Percentiles rank a stretch among this genome's conserved stretches.
Conservation (phyloP, 768 basidiomycete genomes). For the Mrakia gelida region DNA sequence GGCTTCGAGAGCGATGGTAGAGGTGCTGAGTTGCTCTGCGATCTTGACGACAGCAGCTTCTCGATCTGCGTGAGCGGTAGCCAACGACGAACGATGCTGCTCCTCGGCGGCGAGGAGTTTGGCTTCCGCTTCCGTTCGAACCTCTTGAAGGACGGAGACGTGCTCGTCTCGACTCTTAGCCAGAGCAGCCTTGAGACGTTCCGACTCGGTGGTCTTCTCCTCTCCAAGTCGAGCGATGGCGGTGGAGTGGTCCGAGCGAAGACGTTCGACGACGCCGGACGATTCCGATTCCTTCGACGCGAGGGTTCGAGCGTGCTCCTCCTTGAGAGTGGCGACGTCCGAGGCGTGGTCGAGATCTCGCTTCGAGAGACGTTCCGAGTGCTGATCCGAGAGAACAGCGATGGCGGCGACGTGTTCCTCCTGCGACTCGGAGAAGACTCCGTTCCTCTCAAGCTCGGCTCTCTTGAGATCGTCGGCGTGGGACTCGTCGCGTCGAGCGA, state of each 20-base stretch:
- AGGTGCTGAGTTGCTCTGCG: constrained; percentile 33
- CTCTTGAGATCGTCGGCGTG: constrained; percentile 69
- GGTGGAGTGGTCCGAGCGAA: constrained; percentile 19
- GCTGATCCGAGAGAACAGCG: constrained; percentile 63
- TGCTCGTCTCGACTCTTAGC: constrained; percentile 27
- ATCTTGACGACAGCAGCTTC: constrained; percentile 53
- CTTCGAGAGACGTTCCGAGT: constrained; percentile 17
- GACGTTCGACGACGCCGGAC: constrained; percentile 42
- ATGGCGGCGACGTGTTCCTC: constrained; percentile 61
- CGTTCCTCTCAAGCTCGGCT: constrained; percentile 69
- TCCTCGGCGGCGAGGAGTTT: constrained; percentile 34
- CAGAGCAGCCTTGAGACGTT: constrained; percentile 20
- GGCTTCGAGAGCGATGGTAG: constrained; percentile 38
- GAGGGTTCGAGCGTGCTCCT: constrained; percentile 57
- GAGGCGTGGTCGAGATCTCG: constrained; percentile 19
- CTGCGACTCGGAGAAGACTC: constrained; percentile 68
- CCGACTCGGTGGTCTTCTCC: constrained; percentile 54
- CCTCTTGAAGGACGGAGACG: constrained; percentile 20
- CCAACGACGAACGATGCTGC: constrained; percentile 51
- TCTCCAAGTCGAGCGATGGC: constrained; percentile 50
- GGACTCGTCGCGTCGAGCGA: constrained; percentile 71
- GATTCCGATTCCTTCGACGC: constrained; percentile 62
- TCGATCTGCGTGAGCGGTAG: constrained; percentile 55
- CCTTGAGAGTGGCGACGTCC: constrained; percentile 56
- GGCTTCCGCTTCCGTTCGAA: constrained; percentile 3